Evolutionary conservation across 1,284 basidiomycete genomes (phyloP).

Genomic region (Violaceomyces palustris): DNA sequence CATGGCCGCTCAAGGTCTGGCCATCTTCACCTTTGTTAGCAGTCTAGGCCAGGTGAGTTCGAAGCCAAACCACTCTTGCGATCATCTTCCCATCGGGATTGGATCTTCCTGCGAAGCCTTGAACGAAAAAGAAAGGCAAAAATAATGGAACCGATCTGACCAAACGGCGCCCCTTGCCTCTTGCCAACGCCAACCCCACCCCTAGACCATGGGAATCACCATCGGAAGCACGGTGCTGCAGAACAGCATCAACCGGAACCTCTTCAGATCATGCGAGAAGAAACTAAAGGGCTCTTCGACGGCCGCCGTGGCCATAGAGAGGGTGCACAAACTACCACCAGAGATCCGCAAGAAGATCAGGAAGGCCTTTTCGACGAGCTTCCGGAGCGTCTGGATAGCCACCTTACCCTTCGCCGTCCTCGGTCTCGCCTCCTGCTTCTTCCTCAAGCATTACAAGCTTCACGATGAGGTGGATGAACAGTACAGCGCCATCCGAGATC

Average conservation of each 20-base stretch:
- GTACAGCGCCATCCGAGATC: conserved; percentile 8
- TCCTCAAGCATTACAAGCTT: conserved; percentile 17
- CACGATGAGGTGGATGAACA: conserved; percentile 20
- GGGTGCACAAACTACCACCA: conserved; percentile 1
- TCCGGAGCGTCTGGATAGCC: conserved; percentile 13
- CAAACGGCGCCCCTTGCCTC: no score
- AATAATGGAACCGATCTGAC: no score
- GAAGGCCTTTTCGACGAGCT: conserved; percentile 5
- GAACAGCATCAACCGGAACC: conserved; percentile 11
- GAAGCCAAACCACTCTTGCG: conserved; percentile 7
- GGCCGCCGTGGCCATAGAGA: conserved; percentile 11
- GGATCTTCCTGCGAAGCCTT: no score
- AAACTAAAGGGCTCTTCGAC: conserved; percentile 11
- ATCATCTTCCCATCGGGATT: conserved; percentile 17
- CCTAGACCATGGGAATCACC: conserved; percentile 29
- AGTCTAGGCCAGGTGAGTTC: conserved; percentile 1
- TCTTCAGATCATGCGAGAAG: conserved; percentile 2
- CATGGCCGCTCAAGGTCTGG: conserved; percentile 12
- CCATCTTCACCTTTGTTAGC: conserved; percentile 4
- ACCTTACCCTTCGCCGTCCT: conserved; percentile 12
- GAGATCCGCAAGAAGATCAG: conserved; percentile 5
- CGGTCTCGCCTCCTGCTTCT: conserved; percentile 7
- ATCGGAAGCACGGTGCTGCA: conserved; percentile 25
- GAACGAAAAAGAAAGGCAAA: no score
- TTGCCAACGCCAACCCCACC: no score